Conservation (phyloP, 2,329 filamentous ascomycete genomes). For the Cladosporium sp. region DNA sequence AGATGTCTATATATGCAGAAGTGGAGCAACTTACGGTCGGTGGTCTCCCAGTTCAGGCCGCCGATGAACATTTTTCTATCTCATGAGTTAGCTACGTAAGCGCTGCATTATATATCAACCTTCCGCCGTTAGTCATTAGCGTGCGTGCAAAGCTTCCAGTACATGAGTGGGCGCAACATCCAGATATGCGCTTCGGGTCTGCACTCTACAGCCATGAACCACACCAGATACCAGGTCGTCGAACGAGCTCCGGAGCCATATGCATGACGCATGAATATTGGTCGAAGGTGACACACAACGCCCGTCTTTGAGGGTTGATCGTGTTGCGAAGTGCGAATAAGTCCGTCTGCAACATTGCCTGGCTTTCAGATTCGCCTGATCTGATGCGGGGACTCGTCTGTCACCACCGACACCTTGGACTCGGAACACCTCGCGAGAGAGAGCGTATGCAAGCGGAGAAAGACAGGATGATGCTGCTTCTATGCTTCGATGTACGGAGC, state of each 20-base stretch:
- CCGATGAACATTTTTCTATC: conserved; percentile 99
- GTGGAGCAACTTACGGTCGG: conserved; percentile 71
- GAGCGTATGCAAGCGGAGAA: conserved; percentile 4
- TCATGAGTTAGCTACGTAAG: neutral
- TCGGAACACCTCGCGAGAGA: neutral
- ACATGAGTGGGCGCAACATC: neutral
- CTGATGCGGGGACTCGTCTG: neutral
- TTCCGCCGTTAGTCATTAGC: neutral
- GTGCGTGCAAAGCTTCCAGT: conserved; percentile 5
- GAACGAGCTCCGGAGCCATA: neutral
- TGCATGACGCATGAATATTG: neutral
- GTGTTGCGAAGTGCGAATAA: neutral
- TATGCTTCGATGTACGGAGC: conserved; percentile 13
- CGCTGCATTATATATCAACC: neutral
- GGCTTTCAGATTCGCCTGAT: neutral
- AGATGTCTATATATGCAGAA: neutral
- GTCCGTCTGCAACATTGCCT: neutral
- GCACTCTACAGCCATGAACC: neutral
- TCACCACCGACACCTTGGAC: neutral
- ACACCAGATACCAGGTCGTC: neutral
- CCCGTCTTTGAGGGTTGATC: neutral
- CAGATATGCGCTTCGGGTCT: neutral
- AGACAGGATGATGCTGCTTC: conserved; percentile 12
- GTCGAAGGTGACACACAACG: neutral
- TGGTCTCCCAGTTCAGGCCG: conserved; percentile 98